These are phyloP conservation scores for Cladorrhinum sp. DNA, from an alignment of 2,329 filamentous ascomycete species.

Conservation along the genomic window DNA sequence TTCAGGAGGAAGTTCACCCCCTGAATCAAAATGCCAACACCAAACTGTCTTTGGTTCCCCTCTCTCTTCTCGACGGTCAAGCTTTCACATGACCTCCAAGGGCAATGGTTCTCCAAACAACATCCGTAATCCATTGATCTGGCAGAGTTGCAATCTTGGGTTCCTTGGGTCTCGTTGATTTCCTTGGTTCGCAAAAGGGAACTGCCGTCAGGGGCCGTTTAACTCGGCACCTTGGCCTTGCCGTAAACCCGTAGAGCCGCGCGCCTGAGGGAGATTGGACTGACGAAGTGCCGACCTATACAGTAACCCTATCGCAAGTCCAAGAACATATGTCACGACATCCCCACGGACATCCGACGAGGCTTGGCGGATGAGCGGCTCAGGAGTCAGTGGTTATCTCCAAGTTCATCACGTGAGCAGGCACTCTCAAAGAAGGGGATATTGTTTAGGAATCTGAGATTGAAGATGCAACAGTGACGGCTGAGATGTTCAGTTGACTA, in stretches of 20 bases:
- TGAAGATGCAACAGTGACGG: background rate
- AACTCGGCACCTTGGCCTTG: background rate
- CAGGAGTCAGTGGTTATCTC: background rate
- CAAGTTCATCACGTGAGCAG: background rate
- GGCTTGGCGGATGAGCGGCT: background rate
- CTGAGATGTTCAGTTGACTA: background rate
- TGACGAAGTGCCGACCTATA: constrained; percentile 6
- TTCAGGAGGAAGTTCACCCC: too few relatives aligned
- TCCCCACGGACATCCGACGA: constrained; percentile 20
- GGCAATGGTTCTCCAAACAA: background rate
- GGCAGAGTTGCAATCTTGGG: background rate
- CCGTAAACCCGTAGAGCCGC: constrained; percentile 1
- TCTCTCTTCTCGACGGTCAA: too few relatives aligned
- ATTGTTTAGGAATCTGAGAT: background rate
- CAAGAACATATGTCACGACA: background rate
- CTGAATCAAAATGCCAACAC: background rate
- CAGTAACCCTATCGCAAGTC: background rate
- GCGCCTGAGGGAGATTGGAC: background rate
- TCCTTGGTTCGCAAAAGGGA: background rate
- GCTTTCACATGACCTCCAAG: too few relatives aligned
- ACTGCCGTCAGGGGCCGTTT: background rate
- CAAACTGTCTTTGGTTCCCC: background rate
- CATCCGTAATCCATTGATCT: background rate
- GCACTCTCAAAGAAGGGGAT: background rate
- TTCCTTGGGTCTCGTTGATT: background rate